Conservation (phyloP, 768 basidiomycete genomes). For the Roridomyces roridus region DNA sequence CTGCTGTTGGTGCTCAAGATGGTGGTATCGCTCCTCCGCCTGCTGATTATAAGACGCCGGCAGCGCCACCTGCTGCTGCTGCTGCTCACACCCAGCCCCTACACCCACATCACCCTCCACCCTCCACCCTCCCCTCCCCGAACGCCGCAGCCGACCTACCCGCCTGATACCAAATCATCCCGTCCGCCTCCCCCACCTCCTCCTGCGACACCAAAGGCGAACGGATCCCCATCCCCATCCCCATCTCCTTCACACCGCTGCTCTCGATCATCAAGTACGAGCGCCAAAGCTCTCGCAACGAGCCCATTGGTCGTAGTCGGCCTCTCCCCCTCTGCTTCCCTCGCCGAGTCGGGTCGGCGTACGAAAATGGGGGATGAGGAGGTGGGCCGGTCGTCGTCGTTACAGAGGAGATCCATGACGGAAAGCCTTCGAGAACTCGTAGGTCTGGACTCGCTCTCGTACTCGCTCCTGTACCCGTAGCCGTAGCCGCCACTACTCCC, state of each 20-base stretch:
- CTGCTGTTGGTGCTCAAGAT: constrained; percentile 27
- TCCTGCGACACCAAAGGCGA: constrained; percentile 19
- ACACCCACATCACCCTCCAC: constrained; percentile 27
- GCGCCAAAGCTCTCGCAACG: constrained; percentile 52
- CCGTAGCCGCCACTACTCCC: constrained; percentile 38
- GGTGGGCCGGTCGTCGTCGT: constrained; percentile 47
- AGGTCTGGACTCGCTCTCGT: constrained; percentile 77
- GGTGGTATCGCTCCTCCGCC: constrained; percentile 36
- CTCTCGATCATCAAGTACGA: constrained; percentile 55
- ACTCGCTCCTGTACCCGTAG: too few species aligned
- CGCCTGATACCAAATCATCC: constrained; percentile 51
- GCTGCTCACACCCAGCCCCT: constrained; percentile 31
- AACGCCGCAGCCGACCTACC: constrained; percentile 41
- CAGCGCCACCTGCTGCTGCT: constrained; percentile 27
- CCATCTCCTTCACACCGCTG: constrained; percentile 23
- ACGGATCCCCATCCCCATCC: constrained; percentile 13
- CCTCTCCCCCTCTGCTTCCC: constrained; percentile 33
- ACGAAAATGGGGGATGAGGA: constrained; percentile 54
- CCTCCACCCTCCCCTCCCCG: constrained; percentile 22
- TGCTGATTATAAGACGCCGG: too few species aligned
- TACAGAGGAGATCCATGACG: constrained; percentile 91
- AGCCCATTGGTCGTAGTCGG: constrained; percentile 53
- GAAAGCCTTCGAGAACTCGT: constrained; percentile 81
- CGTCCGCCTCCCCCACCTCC: constrained; percentile 50
- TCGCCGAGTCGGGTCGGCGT: too few species aligned